A percentile compares a stretch with the other conserved stretches of the same genome.
Evolutionary conservation across 2,329 filamentous ascomycete species (phyloP).

Genomic region (Colletotrichum sp.): DNA sequence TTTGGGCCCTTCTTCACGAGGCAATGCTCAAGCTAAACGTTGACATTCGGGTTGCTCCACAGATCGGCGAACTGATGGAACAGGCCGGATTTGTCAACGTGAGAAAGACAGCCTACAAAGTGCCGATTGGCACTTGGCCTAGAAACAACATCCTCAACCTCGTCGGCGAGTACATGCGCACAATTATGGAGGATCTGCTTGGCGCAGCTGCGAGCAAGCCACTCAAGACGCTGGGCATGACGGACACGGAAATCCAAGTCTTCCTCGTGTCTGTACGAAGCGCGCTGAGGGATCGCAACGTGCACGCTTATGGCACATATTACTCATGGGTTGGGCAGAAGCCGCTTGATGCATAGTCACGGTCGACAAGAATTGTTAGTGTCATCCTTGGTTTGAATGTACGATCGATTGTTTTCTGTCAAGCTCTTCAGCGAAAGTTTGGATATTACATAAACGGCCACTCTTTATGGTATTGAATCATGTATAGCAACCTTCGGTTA

Average conservation of each 20-base stretch:
- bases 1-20: background rate
- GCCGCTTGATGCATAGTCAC: background rate
- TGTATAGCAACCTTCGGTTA: background rate
- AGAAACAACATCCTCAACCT: conserved; percentile 42
- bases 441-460: background rate
- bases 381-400: background rate
- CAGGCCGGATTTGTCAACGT: conserved; percentile 27
- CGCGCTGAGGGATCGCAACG: conserved; percentile 36
- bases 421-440: background rate
- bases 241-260: conserved; percentile 25
- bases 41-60: background rate
- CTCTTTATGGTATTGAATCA: background rate
- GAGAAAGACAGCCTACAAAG: background rate
- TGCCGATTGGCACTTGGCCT: conserved; percentile 20
- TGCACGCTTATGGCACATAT: conserved; percentile 49
- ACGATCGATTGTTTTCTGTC: background rate
- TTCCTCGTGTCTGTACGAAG: conserved; percentile 35
- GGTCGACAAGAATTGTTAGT: background rate
- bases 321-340: conserved; percentile 24
- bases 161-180: background rate
- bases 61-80: conserved; percentile 17
- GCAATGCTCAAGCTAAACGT: background rate
- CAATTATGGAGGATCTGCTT: background rate
- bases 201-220: background rate
- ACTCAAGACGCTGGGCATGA: background rate